Conservation (phyloP, 2,329 filamentous ascomycete species). For the Ceratocystis alfenasii region DNA sequence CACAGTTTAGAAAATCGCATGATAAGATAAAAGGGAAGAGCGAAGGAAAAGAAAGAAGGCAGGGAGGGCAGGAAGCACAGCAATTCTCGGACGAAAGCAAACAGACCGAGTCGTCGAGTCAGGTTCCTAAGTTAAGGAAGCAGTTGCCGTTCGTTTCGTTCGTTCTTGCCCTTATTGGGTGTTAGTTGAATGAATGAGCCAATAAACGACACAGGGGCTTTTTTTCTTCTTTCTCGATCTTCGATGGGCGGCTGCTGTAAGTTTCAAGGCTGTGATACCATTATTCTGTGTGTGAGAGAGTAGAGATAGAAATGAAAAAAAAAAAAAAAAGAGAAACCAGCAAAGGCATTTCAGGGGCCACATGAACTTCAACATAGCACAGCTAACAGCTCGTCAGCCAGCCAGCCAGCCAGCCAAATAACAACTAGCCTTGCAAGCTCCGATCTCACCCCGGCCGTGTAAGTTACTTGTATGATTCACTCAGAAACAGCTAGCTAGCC, state of each 20-base stretch:
- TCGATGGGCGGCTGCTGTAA: too few relatives aligned
- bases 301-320: background rate
- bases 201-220: background rate
- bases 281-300: too few relatives aligned
- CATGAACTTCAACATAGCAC: background rate
- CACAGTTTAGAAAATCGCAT: too few relatives aligned
- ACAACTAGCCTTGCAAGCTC: background rate
- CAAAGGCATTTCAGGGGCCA: background rate
- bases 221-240: background rate
- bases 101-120: constrained; percentile 1
- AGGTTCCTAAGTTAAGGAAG: background rate
- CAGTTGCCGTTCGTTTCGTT: background rate
- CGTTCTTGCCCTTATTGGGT: background rate
- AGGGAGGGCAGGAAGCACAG: background rate
- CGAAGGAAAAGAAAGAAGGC: background rate
- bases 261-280: too few relatives aligned
- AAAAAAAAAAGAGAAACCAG: background rate
- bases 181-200: background rate
- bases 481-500: constrained; percentile 7
- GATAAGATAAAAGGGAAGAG: background rate
- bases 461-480: constrained; percentile 2
- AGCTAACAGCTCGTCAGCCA: too few relatives aligned
- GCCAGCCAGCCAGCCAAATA: too few relatives aligned
- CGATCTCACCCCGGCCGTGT: background rate
- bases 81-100: background rate